Base-by-base conservation (phyloP, 2,329 filamentous ascomycete species). In the Penicillium capsulatum region DNA sequence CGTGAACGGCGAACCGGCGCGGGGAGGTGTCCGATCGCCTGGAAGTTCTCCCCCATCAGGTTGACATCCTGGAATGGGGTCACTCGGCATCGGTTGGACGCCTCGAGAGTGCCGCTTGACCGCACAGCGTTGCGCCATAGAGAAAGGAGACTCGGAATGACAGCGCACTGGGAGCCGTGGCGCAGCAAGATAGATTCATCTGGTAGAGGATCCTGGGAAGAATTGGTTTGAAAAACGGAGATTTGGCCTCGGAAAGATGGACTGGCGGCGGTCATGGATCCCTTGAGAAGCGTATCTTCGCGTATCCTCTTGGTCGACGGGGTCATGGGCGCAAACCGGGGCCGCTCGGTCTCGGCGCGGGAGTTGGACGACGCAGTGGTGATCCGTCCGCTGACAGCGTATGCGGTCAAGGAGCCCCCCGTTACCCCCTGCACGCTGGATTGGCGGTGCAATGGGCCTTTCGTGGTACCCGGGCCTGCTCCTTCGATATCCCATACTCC, bases 401-500 rank as follows among this genome's bases (percentile, higher is more conserved):
- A 72, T 4, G 55, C 48, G 7, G 63, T 67, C 34, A 71, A 44
- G 2, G 66, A 65, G 14, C 65, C 66, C 8, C 65, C 63, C 20
- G 62, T 58, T 2, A 68, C 62, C 14, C 64, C 67, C 28, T 66
- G 59, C 3, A 66, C 53, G 34, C 56, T 67, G 7, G 58, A 49
- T 47, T 68, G 63, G 22, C 60, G 60, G 34, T 61, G 59, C 29
- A 67, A 51, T 14, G 65, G 65, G 11, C 63, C 66, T 42, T 67
- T 64, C 4, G 55, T 52, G 24, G 55, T 59, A 11, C 63, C 65
- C 3, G 69, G 68, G 3, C 68, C 68, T 14, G 66, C 61, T 17
- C 64, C 64, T 54, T 73, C 70, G 16, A 71, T 54, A 58, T 73
- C 69, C 70, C 70, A 73, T 9, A 73, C 62, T 11, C 70, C 70